Conservation (phyloP, 345 rosid species). For the Melastoma malabathricum region DNA sequence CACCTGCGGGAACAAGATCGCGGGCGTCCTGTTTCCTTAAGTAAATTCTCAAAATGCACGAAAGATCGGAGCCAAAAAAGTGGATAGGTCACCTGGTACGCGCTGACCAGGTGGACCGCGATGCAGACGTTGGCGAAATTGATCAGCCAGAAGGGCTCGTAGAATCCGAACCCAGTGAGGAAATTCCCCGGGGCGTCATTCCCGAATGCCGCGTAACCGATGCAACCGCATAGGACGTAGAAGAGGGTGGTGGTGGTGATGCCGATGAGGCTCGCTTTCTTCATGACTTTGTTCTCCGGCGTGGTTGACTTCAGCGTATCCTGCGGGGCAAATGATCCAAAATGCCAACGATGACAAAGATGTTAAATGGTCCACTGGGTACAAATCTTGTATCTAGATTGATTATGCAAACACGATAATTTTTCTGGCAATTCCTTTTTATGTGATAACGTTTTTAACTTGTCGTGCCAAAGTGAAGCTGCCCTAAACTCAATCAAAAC, state of each 20-base stretch:
- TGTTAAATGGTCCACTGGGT: too few relatives aligned
- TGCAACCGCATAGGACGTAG: conserved; percentile 1
- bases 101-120: neutral
- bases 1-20: conserved; percentile 25
- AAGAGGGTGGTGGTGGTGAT: neutral
- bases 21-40: too few relatives aligned
- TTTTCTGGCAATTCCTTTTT: too few relatives aligned
- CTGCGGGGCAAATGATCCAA: neutral
- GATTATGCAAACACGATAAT: too few relatives aligned
- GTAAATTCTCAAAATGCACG: too few relatives aligned
- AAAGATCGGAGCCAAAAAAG: too few relatives aligned
- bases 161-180: conserved; percentile 5
- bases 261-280: neutral
- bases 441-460: too few relatives aligned
- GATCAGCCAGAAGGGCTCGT: conserved; percentile 8
- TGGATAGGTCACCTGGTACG: too few relatives aligned
- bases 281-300: conserved; percentile 6
- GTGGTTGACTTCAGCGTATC: conserved; percentile 5
- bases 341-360: too few relatives aligned
- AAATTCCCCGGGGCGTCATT: conserved; percentile 2
- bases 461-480: too few relatives aligned
- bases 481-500: too few relatives aligned
- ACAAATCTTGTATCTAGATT: too few relatives aligned
- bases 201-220: conserved; percentile 7
- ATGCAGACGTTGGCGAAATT: conserved; percentile 4